These are phyloP conservation scores for Acmispon strigosus DNA, from an alignment of 306 rosid genomes.

Conservation along the genomic window DNA sequence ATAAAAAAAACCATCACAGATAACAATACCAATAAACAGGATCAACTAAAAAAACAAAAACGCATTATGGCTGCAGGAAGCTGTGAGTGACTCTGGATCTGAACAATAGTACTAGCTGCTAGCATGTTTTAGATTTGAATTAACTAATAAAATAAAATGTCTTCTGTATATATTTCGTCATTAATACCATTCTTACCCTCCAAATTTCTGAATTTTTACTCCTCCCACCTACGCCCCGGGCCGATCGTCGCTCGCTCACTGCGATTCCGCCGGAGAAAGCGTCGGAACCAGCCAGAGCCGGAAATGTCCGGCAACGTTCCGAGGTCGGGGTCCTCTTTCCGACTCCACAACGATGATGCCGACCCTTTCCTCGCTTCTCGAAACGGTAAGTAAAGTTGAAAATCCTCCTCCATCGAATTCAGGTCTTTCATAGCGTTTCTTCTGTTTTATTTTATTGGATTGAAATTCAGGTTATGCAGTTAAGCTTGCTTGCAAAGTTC, in stretches of 20 bases:
- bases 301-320: constrained; percentile 47
- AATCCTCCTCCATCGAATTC: neutral
- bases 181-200: constrained; percentile 52
- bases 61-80: too few relatives aligned
- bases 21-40: neutral
- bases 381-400: constrained; percentile 28
- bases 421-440: neutral
- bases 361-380: constrained; percentile 41
- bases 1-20: too few relatives aligned
- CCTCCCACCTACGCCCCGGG: neutral
- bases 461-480: too few relatives aligned
- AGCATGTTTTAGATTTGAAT: neutral
- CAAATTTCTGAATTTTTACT: neutral
- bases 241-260: constrained; percentile 14
- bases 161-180: neutral
- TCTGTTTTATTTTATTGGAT: too few relatives aligned
- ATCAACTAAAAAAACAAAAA: neutral
- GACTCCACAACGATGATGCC: constrained; percentile 26
- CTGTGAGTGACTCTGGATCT: too few relatives aligned
- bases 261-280: constrained; percentile 29
- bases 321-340: constrained; percentile 36
- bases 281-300: constrained; percentile 25
- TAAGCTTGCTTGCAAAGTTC: too few relatives aligned
- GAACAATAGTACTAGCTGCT: neutral
- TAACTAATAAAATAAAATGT: constrained; percentile 11